A percentile compares a stretch with the other conserved stretches of the same genome.
phyloP scores from a whole-genome alignment of 1,284 basidiomycete species.

The Ustilago vetiveriae region DNA sequence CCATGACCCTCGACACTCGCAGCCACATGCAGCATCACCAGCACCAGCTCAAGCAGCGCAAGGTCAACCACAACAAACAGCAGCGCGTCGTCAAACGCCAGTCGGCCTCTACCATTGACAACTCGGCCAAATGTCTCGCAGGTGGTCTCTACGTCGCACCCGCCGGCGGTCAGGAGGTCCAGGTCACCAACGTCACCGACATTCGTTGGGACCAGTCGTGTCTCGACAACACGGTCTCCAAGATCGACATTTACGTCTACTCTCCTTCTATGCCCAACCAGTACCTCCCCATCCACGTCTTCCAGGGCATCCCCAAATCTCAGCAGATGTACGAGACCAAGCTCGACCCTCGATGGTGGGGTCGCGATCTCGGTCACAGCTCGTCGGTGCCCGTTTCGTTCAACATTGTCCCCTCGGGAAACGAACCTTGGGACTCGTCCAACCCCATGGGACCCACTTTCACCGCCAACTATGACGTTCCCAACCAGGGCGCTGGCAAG shows the following conservation, averaged over 20 bases:
- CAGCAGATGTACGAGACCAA: slow-evolving; percentile 46
- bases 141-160: slow-evolving; percentile 58
- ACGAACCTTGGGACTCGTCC: slow-evolving; percentile 64
- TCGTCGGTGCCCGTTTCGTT: slow-evolving; percentile 52
- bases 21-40: slow-evolving; percentile 38
- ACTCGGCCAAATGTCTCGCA: slow-evolving; percentile 46
- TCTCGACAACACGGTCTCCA: slow-evolving; percentile 40
- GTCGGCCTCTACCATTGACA: slow-evolving; percentile 42
- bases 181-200: slow-evolving; percentile 47
- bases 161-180: slow-evolving; percentile 24
- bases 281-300: slow-evolving; percentile 59
- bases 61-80: slow-evolving; percentile 8
- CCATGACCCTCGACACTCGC: slow-evolving; percentile 44
- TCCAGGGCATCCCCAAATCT: slow-evolving; percentile 48
- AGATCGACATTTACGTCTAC: slow-evolving; percentile 65
- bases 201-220: slow-evolving; percentile 56
- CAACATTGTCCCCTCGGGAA: slow-evolving; percentile 64
- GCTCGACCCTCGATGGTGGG: slow-evolving; percentile 62
- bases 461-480: slow-evolving; percentile 55
- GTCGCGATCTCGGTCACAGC: slow-evolving; percentile 45
- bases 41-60: slow-evolving; percentile 41
- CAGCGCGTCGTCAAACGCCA: slow-evolving; percentile 41
- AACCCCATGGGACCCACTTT: slow-evolving; percentile 63
- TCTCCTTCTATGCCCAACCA: slow-evolving; percentile 45
- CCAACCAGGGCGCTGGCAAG: slow-evolving; percentile 42